Percentiles rank a stretch among this genome's conserved stretches.
Conservation (phyloP, 495 filamentous ascomycete species). For the Polyplosphaeria fusca region DNA sequence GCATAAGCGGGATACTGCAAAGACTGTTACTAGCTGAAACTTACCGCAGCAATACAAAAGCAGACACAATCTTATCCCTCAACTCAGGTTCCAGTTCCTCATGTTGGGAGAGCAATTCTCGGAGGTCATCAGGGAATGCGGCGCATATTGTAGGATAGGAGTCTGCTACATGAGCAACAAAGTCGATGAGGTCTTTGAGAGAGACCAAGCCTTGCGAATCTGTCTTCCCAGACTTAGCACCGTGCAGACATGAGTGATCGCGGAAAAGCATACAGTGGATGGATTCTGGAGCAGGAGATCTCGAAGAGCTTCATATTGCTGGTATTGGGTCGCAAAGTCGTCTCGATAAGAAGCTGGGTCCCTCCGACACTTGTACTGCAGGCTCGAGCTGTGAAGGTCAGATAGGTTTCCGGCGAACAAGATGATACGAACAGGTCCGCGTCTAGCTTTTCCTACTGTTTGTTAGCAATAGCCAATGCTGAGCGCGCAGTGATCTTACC, state of each 20-base stretch:
- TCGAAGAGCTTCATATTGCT: constrained; percentile 84
- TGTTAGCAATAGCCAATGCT: too few species aligned
- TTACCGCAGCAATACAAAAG: constrained; percentile 80
- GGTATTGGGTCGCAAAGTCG: constrained; percentile 66
- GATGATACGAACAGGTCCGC: too few species aligned
- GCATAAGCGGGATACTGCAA: too few species aligned
- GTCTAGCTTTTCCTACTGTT: constrained; percentile 96
- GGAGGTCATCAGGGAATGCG: constrained; percentile 76
- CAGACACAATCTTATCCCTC: constrained; percentile 90
- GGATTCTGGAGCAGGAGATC: constrained; percentile 87
- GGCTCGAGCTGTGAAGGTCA: too few species aligned
- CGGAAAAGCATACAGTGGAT: too few species aligned
- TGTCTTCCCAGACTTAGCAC: too few species aligned
- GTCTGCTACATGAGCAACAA: constrained; percentile 87
- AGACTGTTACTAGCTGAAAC: too few species aligned
- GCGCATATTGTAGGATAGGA: constrained; percentile 81
- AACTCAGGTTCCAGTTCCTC: constrained; percentile 73
- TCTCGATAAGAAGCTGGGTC: constrained; percentile 82
- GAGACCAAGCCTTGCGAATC: constrained; percentile 73
- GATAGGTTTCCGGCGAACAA: too few species aligned
- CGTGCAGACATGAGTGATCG: too few species aligned
- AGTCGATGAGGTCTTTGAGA: constrained; percentile 80
- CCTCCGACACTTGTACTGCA: constrained; percentile 83
- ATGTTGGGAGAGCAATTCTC: constrained; percentile 72
- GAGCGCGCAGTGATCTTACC: too few species aligned